Evolutionary conservation across 2,329 filamentous ascomycete genomes (phyloP), one percentile per base, ranked within the genome.

Genomic region (Setomelanomma holmii): DNA sequence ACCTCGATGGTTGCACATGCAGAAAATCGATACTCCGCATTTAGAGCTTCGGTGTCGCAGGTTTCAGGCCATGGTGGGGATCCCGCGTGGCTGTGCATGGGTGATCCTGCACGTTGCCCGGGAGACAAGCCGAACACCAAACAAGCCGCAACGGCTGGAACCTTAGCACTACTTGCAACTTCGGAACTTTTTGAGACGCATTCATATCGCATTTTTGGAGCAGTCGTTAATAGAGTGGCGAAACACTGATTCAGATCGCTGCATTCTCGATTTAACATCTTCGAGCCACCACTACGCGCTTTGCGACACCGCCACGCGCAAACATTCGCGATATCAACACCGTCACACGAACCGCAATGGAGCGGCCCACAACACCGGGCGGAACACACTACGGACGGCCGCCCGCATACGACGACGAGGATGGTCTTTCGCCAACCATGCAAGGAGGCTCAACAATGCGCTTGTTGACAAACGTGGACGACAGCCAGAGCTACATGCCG

Each of bases 361-460:
- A 73, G 52, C 60, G 70, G 41, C 66, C 67, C 57, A 63, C 58
- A 35, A 72, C 73, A 55, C 72, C 72, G 50, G 56, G 61, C 43
- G 61, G 65, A 43, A 64, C 68, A 42, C 69, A 64, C 53, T 78
- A 78, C 59, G 65, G 67, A 41, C 71, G 72, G 40, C 78, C 78
- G 41, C 78, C 79, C 55, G 71, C 75, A 61, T 82, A 81, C 49
- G 75, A 78, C 55, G 76, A 80, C 38, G 71, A 75, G 40, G 71
- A 75, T 43, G 65, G 61, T 40, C 64, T 69, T 16, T 67, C 70
- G 24, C 68, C 65, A 27, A 62, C 69, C 41, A 59, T 63, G 49
- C 74, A 74, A 61, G 71, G 75, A 65, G 76, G 76, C 49, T 73
- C 78, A 49, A 79, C 77, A 40, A 80, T 82, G 79, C 78, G 79